Percentiles rank a stretch among this genome's conserved stretches.
These are phyloP conservation scores for Fusarium vanettenii DNA, from an alignment of 2,329 filamentous ascomycete genomes.

Conservation along the genomic window DNA sequence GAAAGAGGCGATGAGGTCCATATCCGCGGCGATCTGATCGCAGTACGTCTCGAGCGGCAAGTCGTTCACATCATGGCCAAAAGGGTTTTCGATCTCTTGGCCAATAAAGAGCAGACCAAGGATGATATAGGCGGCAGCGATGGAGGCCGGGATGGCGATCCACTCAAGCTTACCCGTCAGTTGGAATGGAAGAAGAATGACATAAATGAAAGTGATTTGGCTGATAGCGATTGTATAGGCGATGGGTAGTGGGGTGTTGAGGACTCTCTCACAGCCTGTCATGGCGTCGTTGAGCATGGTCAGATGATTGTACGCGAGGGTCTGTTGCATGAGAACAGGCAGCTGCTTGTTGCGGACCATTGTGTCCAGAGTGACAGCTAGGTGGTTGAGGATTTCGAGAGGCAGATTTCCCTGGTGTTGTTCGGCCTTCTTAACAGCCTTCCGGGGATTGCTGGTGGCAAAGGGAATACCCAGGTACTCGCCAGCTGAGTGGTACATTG, in stretches of 20 bases:
- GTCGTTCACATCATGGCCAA: slow-evolving; percentile 86
- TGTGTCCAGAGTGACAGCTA: slow-evolving; percentile 74
- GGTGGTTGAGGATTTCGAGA: slow-evolving; percentile 80
- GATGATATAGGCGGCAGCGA: slow-evolving; percentile 83
- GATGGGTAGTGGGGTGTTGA: slow-evolving; percentile 83
- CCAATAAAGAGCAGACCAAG: slow-evolving; percentile 80
- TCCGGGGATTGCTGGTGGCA: slow-evolving; percentile 81
- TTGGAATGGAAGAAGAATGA: slow-evolving; percentile 84
- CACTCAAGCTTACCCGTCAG: slow-evolving; percentile 72
- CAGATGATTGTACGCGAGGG: slow-evolving; percentile 70
- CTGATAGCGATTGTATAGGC: slow-evolving; percentile 87
- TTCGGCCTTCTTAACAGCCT: slow-evolving; percentile 77
- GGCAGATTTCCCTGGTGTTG: slow-evolving; percentile 83
- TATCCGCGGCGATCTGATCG: slow-evolving; percentile 76
- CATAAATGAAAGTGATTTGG: slow-evolving; percentile 88
- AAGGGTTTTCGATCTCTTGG: slow-evolving; percentile 86
- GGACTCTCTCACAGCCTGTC: slow-evolving; percentile 79
- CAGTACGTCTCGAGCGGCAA: slow-evolving; percentile 81
- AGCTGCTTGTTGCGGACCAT: slow-evolving; percentile 68
- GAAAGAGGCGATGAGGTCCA: slow-evolving; percentile 76
- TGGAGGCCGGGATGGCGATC: slow-evolving; percentile 82
- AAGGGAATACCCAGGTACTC: slow-evolving; percentile 82
- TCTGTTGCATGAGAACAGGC: slow-evolving; percentile 67
- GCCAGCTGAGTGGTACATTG: slow-evolving; percentile 71
- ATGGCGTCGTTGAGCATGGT: slow-evolving; percentile 77